Percentiles rank a stretch among this genome's conserved stretches.
phyloP scores from a whole-genome alignment of 805 yeast species.

The Pichia rugopelliculosa region DNA sequence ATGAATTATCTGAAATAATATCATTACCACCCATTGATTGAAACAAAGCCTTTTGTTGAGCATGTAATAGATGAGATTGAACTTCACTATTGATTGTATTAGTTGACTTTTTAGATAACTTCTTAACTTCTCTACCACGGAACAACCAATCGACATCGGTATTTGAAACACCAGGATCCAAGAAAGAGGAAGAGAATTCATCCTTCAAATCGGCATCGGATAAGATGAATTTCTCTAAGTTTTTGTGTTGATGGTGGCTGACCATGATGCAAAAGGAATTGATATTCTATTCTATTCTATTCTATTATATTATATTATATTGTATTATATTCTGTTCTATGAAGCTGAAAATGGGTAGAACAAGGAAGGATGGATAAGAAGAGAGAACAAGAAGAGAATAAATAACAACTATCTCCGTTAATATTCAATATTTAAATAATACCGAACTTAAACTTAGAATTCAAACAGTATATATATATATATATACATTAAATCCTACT shows the following conservation, averaged over 20 bases:
- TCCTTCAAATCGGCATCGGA: not conserved
- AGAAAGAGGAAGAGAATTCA: not conserved
- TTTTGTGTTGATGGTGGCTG: not conserved
- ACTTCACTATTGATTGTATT: constrained; percentile 25
- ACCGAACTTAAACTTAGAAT: too few relatives aligned
- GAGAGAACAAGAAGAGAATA: too few relatives aligned
- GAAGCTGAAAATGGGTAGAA: too few relatives aligned
- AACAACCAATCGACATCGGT: constrained; percentile 84
- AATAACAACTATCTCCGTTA: too few relatives aligned
- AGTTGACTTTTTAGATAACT: constrained; percentile 36
- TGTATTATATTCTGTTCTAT: too few relatives aligned
- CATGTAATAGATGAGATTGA: constrained; percentile 25
- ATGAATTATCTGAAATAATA: not conserved
- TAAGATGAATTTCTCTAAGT: not conserved
- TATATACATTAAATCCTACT: too few relatives aligned
- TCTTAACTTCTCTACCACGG: constrained; percentile 62
- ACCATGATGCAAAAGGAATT: too few relatives aligned
- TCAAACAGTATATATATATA: too few relatives aligned
- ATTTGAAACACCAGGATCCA: constrained; percentile 48
- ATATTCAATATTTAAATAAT: too few relatives aligned
- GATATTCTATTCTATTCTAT: too few relatives aligned
- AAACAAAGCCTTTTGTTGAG: constrained; percentile 21
- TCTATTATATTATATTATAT: too few relatives aligned
- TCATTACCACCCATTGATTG: constrained; percentile 10
- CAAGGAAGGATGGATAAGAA: too few relatives aligned